Conservation (phyloP, 148 eudicot species). For the Chenopodium suecicum region DNA sequence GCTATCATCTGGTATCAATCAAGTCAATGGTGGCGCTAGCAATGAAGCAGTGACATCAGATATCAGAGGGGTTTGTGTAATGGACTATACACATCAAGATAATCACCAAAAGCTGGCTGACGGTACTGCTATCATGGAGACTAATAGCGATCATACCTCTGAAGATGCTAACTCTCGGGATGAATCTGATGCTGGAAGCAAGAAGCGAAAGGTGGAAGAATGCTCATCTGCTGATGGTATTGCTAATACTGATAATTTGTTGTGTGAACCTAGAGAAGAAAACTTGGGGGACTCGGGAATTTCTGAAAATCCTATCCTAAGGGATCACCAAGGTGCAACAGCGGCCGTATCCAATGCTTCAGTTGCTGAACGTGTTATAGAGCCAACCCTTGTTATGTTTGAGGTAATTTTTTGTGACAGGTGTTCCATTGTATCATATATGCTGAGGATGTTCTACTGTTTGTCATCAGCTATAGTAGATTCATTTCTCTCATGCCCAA, state of each 20-base stretch:
- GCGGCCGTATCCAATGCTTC: conserved; percentile 63
- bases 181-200: conserved; percentile 61
- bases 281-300: conserved; percentile 45
- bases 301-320: conserved; percentile 37
- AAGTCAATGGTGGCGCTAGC: conserved; percentile 26
- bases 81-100: conserved; percentile 50
- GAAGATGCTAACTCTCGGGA: conserved; percentile 49
- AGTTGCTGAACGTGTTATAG: conserved; percentile 86
- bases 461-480: background rate
- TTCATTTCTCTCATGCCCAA: background rate
- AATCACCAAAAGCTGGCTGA: conserved; percentile 44
- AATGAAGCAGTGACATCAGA: conserved; percentile 35
- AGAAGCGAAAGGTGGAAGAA: conserved; percentile 67
- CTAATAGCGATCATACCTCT: conserved; percentile 49
- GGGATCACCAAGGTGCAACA: conserved; percentile 51
- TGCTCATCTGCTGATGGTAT: conserved; percentile 58
- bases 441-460: background rate
- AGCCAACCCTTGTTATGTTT: conserved; percentile 94
- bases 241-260: conserved; percentile 42
- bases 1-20: conserved; percentile 36
- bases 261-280: conserved; percentile 51
- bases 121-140: conserved; percentile 58
- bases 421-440: background rate
- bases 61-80: conserved; percentile 34
- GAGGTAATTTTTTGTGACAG: conserved; percentile 49